Evolutionary conservation across 2,329 filamentous ascomycete genomes (phyloP), one percentile per base, ranked within the genome.

Genomic region (Simplicillium sp.): DNA sequence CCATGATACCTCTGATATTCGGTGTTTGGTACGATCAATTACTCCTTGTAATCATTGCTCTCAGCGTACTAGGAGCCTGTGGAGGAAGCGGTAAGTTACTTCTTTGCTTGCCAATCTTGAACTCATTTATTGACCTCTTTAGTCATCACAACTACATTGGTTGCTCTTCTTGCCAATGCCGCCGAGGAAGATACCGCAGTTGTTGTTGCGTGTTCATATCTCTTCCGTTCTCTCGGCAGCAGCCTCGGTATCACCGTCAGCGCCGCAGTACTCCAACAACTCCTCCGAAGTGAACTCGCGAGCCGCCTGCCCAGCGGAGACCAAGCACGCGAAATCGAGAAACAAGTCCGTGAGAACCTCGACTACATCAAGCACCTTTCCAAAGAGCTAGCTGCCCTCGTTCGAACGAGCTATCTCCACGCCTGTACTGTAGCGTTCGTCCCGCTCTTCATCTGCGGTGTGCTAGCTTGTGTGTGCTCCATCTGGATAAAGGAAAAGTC

Each of bases 141-240:
- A 50, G 82, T 78, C 6, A 75, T 87, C 31, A 88, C 84, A 0
- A 82, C 80, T 0, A 80, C 81, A 1, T 70, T 89, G 29, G 79
- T 88, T 36, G 82, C 72, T 2, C 66, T 88, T 31, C 77, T 89
- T 47, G 79, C 84, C 28, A 87, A 87, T 53, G 75, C 81, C 0
- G 64, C 73, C 1, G 66, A 69, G 3, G 69, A 77, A 34, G 84
- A 89, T 48, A 79, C 84, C 46, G 84, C 86, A 2, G 75, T 89
- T 2, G 82, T 80, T 4, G 84, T 85, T 13, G 85, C 86, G 7
- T 87, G 83, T 57, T 84, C 80, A 15, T 90, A 90, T 60, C 75
- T 90, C 17, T 90, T 90, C 67, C 79, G 85, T 32, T 82, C 81
- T 1, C 67, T 89, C 1, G 86, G 84, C n/a, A 70, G 85, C n/a